phyloP scores from a whole-genome alignment of 2,329 filamentous ascomycete species.

The Pyricularia pennisetigena region DNA sequence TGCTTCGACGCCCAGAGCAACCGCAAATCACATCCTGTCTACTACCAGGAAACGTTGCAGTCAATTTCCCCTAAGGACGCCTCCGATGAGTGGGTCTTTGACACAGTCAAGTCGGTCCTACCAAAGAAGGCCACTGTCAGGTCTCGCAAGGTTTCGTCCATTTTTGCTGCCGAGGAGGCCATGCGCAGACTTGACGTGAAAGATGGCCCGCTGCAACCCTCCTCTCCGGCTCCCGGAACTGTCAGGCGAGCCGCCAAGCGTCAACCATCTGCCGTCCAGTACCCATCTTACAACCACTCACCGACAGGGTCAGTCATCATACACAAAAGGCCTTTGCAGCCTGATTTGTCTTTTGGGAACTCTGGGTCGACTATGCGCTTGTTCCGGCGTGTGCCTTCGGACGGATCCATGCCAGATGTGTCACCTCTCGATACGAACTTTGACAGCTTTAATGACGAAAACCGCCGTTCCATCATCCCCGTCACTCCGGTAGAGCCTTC shows the following conservation, averaged over 20 bases:
- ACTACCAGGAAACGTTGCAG: constrained; percentile 87
- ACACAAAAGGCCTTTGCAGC: constrained; percentile 68
- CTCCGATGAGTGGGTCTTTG: constrained; percentile 88
- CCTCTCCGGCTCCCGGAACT: constrained; percentile 37
- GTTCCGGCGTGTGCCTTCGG: constrained; percentile 77
- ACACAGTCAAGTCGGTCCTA: constrained; percentile 72
- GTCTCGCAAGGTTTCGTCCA: constrained; percentile 45
- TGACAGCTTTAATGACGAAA: constrained; percentile 44
- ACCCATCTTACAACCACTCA: constrained; percentile 2
- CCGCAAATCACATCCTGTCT: constrained; percentile 62
- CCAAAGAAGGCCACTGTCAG: constrained; percentile 43
- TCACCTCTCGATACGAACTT: constrained; percentile 20
- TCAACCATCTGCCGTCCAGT: constrained; percentile 27
- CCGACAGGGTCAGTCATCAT: constrained; percentile 9
- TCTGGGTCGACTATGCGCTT: constrained; percentile 84
- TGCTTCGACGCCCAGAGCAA: constrained; percentile 69
- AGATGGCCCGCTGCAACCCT: constrained; percentile 47
- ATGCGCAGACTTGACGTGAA: constrained; percentile 51
- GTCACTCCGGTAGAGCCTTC: constrained; percentile 40
- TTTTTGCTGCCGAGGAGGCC: constrained; percentile 48
- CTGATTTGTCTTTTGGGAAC: constrained; percentile 91
- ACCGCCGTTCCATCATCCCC: constrained; percentile 38
- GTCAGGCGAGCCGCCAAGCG: constrained; percentile 49
- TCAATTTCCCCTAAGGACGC: constrained; percentile 58
- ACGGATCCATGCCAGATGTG: constrained; percentile 40